Base-by-base conservation (phyloP, 2,329 filamentous ascomycete genomes). In the Fusarium euwallaceae region DNA sequence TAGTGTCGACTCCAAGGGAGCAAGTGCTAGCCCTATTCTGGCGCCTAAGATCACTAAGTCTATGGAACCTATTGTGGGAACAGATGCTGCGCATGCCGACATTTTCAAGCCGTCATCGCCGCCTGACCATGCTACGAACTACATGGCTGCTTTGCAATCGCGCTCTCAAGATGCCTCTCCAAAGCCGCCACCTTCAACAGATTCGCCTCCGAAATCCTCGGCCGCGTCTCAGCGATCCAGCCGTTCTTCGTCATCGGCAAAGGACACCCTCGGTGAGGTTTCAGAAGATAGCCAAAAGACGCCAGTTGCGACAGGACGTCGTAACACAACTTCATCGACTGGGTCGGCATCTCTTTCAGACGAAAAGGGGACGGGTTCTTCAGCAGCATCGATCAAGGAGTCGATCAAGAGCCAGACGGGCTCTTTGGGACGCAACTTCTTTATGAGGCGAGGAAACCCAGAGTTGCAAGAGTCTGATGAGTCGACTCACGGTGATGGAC, bases 71-170 rank as follows among this genome's bases (percentile, higher is more conserved):
- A 85, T 92, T 22, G 89, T 95, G 8, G 91, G 89, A 34, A 91
- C 92, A 1, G 92, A 95, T 76, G 87, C 88, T 37, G 87, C 90
- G 1, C 92, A 92, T 71, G 90, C 91, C 22, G 92, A 95, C 70
- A 86, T 91, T 14, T 89, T 89, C 74, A 89, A 88, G 70, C 86
- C 88, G 16, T 88, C 87, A 2, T 89, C 88, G 36, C 87, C 87
- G 6, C 88, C 89, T 2, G 88, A 91, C 41, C 87, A 91, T 78
- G 92, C 92, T 27, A 87, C 88, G 24, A 89, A 86, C 73, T 87
- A 89, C 29, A 94, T 95, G 87, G 92, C 92, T 64, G 91, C 90
- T 43, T 85, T 94, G 43, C 91, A 92, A n/a, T 88, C 86, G 20
- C 87, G 89, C 20, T 90, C 92, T 1, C 87, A 89, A 39, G 86